phyloP scores from a whole-genome alignment of 352 stramenopile species.

The Pythium aristosporum region DNA sequence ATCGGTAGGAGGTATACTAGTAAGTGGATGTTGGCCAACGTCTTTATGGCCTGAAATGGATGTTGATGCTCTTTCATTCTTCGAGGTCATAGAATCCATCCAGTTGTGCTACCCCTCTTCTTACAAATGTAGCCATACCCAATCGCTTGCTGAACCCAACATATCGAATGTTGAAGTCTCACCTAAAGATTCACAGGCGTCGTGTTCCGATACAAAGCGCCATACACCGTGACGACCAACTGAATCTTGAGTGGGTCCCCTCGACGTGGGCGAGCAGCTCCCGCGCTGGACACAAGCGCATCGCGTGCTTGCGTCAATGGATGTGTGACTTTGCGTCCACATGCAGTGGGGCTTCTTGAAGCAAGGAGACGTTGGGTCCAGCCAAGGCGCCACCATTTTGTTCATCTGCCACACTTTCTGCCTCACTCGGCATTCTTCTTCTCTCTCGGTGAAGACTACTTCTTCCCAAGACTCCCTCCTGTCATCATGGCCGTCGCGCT shows the following conservation, averaged over 20 bases:
- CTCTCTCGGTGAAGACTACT: not conserved
- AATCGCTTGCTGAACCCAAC: conserved; percentile 5
- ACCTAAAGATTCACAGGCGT: not conserved
- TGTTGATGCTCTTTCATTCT: no score
- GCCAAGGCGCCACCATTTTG: no score
- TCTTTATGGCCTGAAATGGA: no score
- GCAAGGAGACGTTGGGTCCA: no score
- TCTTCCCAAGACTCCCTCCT: not conserved
- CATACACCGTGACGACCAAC: not conserved
- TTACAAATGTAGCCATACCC: not conserved
- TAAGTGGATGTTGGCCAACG: no score
- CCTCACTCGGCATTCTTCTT: not conserved
- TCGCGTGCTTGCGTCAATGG: not conserved
- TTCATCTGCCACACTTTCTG: not conserved
- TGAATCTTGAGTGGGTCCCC: conserved; percentile 6
- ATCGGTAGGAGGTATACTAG: no score
- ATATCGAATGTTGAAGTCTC: not conserved
- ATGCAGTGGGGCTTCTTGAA: not conserved
- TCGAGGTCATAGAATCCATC: no score
- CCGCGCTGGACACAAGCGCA: not conserved
- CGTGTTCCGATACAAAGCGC: not conserved
- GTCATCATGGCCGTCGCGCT: conserved; percentile 10
- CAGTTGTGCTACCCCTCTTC: not conserved
- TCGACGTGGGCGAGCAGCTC: not conserved
- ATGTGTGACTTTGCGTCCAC: not conserved